Percentiles rank a stretch among this genome's conserved stretches.
Evolutionary conservation across 257 asterid species (phyloP).

Genomic region (Scutellaria barbata): DNA sequence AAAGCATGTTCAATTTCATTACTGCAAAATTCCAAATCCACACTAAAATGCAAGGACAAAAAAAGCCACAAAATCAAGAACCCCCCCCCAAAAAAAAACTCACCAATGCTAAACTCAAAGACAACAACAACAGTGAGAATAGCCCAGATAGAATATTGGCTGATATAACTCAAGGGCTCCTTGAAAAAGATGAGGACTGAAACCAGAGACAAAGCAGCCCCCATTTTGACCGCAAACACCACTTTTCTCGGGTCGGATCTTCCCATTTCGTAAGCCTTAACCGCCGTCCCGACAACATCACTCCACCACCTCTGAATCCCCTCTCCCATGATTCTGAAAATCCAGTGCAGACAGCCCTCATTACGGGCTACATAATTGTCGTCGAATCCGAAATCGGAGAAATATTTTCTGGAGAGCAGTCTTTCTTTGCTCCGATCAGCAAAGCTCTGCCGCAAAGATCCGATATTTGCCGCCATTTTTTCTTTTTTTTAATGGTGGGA

Average conservation of each 20-base stretch:
- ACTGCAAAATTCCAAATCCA: no score
- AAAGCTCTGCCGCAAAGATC: constrained; percentile 76
- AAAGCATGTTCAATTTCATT: no score
- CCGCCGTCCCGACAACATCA: constrained; percentile 34
- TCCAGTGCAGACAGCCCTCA: constrained; percentile 46
- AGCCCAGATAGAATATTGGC: constrained; percentile 70
- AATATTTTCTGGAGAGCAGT: constrained; percentile 48
- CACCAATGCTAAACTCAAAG: constrained; percentile 90
- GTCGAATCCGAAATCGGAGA: constrained; percentile 54
- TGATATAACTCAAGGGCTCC: constrained; percentile 59
- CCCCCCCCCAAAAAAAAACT: no score
- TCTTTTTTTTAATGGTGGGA: neutral
- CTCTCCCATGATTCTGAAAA: constrained; percentile 37
- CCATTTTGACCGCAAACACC: constrained; percentile 70
- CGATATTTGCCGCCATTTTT: constrained; percentile 58
- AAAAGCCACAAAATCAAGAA: neutral
- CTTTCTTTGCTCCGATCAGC: constrained; percentile 60
- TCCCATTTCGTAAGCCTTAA: constrained; percentile 56
- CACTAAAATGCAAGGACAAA: no score
- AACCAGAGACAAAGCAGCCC: constrained; percentile 57
- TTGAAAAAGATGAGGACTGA: constrained; percentile 65
- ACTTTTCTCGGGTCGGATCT: constrained; percentile 69
- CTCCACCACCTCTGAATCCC: constrained; percentile 36
- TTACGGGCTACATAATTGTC: constrained; percentile 24
- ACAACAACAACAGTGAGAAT: constrained; percentile 88